Evolutionary conservation across 805 yeast species (phyloP), one percentile per base, ranked within the genome.

Genomic region (Deakozyma indianensis): DNA sequence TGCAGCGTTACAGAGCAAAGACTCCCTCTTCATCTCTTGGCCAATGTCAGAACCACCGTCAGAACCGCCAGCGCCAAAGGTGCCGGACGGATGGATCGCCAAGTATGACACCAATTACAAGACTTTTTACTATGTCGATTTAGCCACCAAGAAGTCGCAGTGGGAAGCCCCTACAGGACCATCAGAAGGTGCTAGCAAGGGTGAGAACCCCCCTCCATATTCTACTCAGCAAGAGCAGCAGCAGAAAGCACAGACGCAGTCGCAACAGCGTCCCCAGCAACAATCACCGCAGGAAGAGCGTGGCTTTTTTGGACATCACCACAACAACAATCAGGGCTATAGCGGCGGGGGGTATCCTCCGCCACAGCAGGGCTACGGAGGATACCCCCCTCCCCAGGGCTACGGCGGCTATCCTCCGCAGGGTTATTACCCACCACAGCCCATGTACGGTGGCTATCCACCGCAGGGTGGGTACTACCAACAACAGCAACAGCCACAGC

Each of bases 101-200:
- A 61, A 62, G 45, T 62, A 51, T 47, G 70, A 65, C 50, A 45
- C 53, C 18, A 54, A 56, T 24, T 64, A 64, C 53, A 78, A 48
- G 80, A 92, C 40, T 77, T 78, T 80, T 78, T 90, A 79, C 61
- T 90, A 78, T 56, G 95, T 90, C n/a, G 69, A 86, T 54, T 64
- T 83, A 51, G 56, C 69, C 15, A 74, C 84, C 14, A 80, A 83
- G 48, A 67, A 75, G 52, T 84, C 95, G 0, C 96, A 87, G 61
- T 90, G 97, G 97, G 95, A 84, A 45, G 76, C 78, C 14, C 96
- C 96, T 22, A 43, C 50, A 23, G 43, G 48, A 43, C 35, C 52
- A 48, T 27, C 47, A 24, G 27, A 41, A 20, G 41, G 44, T 3
- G 41, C 45, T 45, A 23, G 45, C 43, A 41, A 42, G 7, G 23